Percentiles rank a stretch among this genome's conserved stretches.
Conservation (phyloP, 495 filamentous ascomycete genomes). For the Penicillium diatomitis region DNA sequence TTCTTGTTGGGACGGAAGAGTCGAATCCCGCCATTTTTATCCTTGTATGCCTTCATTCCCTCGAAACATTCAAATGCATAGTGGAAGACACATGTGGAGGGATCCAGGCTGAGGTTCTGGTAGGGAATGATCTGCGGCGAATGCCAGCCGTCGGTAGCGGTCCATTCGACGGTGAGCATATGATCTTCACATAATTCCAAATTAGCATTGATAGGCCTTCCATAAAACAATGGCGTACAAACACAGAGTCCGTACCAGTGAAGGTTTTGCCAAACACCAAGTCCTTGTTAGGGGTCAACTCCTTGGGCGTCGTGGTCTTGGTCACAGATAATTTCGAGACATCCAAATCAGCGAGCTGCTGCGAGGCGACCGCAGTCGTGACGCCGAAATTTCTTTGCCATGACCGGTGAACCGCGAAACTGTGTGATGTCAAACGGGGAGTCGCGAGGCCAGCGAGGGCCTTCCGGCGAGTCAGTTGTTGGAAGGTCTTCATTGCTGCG, state of each 20-base stretch:
- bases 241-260: slow-evolving; percentile 50
- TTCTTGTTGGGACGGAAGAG: slow-evolving; percentile 96
- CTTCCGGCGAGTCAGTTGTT: slow-evolving; percentile 33
- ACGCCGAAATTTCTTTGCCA: slow-evolving; percentile 51
- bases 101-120: slow-evolving; percentile 93
- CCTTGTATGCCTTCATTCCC: slow-evolving; percentile 97
- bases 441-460: slow-evolving; percentile 19
- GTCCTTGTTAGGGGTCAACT: slow-evolving; percentile 60
- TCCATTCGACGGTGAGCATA: slow-evolving; percentile 96
- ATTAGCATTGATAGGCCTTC: slow-evolving; percentile 10
- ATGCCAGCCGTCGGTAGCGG: slow-evolving; percentile 69
- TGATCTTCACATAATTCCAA: slow-evolving; percentile 52
- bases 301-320: slow-evolving; percentile 67
- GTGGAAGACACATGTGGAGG: slow-evolving; percentile 94
- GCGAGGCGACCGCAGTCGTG: slow-evolving; percentile 42
- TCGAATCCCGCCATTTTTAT: slow-evolving; percentile 60
- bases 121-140: slow-evolving; percentile 78
- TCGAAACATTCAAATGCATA: slow-evolving; percentile 97
- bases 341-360: slow-evolving; percentile 57
- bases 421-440: slow-evolving; percentile 21
- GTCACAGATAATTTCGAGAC: slow-evolving; percentile 63
- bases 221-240: neutral
- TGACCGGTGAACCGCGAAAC: slow-evolving; percentile 17
- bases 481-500: slow-evolving; percentile 30
- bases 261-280: slow-evolving; percentile 84